Evolutionary conservation across 1,284 basidiomycete genomes (phyloP), one percentile per base, ranked within the genome.

Genomic region (Neotropicomus parvogracilis): DNA sequence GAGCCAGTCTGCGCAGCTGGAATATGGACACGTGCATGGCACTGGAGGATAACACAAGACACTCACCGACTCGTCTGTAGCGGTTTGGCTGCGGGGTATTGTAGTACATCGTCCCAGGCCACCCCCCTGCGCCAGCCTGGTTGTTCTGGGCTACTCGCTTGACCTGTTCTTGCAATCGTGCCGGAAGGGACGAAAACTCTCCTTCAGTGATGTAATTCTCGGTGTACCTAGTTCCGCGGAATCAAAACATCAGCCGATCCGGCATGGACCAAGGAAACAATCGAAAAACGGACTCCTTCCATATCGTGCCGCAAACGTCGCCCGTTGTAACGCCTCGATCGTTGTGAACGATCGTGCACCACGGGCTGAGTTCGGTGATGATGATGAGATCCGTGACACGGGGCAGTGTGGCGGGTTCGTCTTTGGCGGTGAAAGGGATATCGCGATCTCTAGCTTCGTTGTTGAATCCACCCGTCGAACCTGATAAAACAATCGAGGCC

Each of bases 361-460:
- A 91, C 2, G 88, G 88, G 40, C 79, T 82, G 34, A 74, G 67
- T 40, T 81, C 76, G n/a, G 81, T 81, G 62, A 91, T 83, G 54
- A 91, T 73, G 54, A 85, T 79, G 50, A 91, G 68, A 55, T 86
- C 80, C 20, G 72, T 70, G n/a, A 89, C 82, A 37, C 88, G 80
- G 1, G 88, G 88, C 21, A 89, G 70, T 2, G 87, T 89, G 19
- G 88, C 88, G 1, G 87, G 85, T 62, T 90, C 81, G 57, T 87
- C 82, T 59, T 84, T 85, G 33, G 74, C 72, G 0, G 73, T 74
- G 59, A 89, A 85, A 3, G 77, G 74, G 13, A 82, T 67, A 52
- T 86, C 83, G 9, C 78, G 75, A 56, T 83, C 80, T 35, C 76
- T 70, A 16, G 75, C 70, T 36, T 77, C 75, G 3, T 68, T 70